Evolutionary conservation across 2,329 filamentous ascomycete species (phyloP).

Genomic region (Aureobasidium mangrovei): DNA sequence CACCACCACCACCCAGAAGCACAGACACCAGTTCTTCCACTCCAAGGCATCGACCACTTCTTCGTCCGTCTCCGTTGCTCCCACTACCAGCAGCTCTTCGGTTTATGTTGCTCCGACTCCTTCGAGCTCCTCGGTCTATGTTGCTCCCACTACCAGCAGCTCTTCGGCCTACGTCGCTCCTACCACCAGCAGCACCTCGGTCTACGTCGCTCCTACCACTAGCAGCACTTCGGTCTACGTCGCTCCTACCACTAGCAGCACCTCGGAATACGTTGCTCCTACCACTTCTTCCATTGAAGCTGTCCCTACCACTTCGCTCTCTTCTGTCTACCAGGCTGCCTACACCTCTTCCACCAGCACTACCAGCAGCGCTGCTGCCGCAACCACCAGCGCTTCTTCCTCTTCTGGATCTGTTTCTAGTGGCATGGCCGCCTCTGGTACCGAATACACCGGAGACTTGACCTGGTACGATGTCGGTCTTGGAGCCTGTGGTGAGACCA

Average conservation of each 20-base stretch:
- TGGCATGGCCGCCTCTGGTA: slow-evolving; percentile 27
- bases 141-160: slow-evolving; percentile 17
- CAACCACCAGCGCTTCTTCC: slow-evolving; percentile 18
- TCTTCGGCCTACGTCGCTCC: slow-evolving; percentile 16
- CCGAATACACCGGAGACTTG: slow-evolving; percentile 50
- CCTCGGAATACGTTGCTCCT: slow-evolving; percentile 19
- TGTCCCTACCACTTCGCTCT: slow-evolving; percentile 18
- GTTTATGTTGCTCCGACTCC: slow-evolving; percentile 20
- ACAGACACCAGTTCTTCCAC: slow-evolving; percentile 14
- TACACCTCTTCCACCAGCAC: slow-evolving; percentile 8
- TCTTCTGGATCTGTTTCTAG: slow-evolving; percentile 14
- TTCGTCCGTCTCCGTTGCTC: slow-evolving; percentile 18
- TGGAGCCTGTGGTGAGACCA: slow-evolving; percentile 59
- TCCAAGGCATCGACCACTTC: slow-evolving; percentile 15
- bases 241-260: slow-evolving; percentile 17
- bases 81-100: slow-evolving; percentile 18
- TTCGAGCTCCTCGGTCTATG: slow-evolving; percentile 14
- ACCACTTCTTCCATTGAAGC: slow-evolving; percentile 20
- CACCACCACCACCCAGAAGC: slow-evolving; percentile 23
- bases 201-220: slow-evolving; percentile 20
- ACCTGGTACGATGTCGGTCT: slow-evolving; percentile 66
- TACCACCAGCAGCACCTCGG: slow-evolving; percentile 15
- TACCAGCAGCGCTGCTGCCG: slow-evolving; percentile 16
- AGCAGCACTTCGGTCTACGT: slow-evolving; percentile 17
- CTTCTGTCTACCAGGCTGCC: slow-evolving; percentile 16